Evolutionary conservation across 805 yeast genomes (phyloP).

Genomic region (Schwanniomyces yamadae): DNA sequence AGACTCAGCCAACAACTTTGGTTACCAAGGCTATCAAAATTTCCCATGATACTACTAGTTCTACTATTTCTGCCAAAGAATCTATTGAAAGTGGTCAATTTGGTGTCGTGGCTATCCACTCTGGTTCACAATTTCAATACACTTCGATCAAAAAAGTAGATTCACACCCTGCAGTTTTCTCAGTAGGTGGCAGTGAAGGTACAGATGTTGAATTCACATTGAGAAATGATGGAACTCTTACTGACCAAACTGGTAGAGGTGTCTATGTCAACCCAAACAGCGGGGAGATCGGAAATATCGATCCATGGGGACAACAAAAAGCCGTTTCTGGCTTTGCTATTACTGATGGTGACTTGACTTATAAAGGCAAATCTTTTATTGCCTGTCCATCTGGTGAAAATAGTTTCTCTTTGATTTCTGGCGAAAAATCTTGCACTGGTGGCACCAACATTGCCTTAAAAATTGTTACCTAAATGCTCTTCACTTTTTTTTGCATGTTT

Average conservation of each 20-base stretch:
- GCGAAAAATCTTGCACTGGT: constrained; percentile 26
- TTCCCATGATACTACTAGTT: constrained; percentile 3
- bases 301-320: constrained; percentile 29
- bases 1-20: not conserved
- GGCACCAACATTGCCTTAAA: constrained; percentile 24
- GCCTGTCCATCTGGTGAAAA: constrained; percentile 36
- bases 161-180: constrained; percentile 31
- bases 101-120: constrained; percentile 16
- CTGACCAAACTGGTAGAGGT: constrained; percentile 30
- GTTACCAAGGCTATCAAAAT: not conserved
- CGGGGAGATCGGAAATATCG: constrained; percentile 34
- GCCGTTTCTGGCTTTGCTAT: constrained; percentile 42
- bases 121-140: constrained; percentile 28
- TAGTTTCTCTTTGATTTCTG: constrained; percentile 23
- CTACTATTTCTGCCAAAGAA: constrained; percentile 7
- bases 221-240: constrained; percentile 25
- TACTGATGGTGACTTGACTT: constrained; percentile 34
- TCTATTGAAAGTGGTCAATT: not conserved
- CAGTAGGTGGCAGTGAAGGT: constrained; percentile 34
- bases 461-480: not conserved
- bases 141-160: constrained; percentile 25
- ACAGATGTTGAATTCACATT: constrained; percentile 22
- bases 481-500: not conserved
- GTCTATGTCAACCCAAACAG: constrained; percentile 26
- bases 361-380: constrained; percentile 33